Evolutionary conservation across 495 filamentous ascomycete species (phyloP), one percentile per base, ranked within the genome.

Genomic region (Aspergillus panamensis): DNA sequence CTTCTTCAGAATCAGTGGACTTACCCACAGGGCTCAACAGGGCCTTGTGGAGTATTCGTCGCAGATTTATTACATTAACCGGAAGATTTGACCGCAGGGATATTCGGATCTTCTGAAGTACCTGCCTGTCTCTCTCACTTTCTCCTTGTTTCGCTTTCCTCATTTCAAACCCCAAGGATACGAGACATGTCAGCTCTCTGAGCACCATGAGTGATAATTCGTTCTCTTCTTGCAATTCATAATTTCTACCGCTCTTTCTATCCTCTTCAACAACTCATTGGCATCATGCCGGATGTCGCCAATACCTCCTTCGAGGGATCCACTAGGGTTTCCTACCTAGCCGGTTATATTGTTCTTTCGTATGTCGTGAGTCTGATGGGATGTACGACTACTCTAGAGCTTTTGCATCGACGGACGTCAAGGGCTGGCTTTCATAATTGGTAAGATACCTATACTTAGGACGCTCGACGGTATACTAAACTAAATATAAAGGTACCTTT

Each of bases 281-380:
- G 32, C 59, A 62, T 40, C 37, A 73, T 75, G 73, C 52, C 62
- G 55, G 54, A 25, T 50, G 19, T 53, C 33, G 25, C 31, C 25
- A 31, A n/a, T n/a, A n/a, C n/a, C n/a, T n/a, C 51, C 48, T 48
- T 53, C 1, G 37, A 59, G 44, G 21, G 51, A 9, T 8, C 42
- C n/a, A 45, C 63, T 25, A 48, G 51, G 2, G 64, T 74, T 16
- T 77, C 70, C 14, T 89, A 90, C 65, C 69, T 80, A 30, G 67
- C 81, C 0, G 82, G 83, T 9, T 86, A 86, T 58, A 80, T 96
- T 31, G 76, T 87, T 16, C 76, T 89, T 8, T 92, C 91, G 12
- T 95, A 87, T 68, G 66, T 91, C 49, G 82, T 95, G 62, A 93
- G 90, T 65, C 77, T 85, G 31, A 78, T 90, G 63, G 92, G 92